phyloP scores from a whole-genome alignment of 768 basidiomycete genomes.

The Nevesoporus exiguus region DNA sequence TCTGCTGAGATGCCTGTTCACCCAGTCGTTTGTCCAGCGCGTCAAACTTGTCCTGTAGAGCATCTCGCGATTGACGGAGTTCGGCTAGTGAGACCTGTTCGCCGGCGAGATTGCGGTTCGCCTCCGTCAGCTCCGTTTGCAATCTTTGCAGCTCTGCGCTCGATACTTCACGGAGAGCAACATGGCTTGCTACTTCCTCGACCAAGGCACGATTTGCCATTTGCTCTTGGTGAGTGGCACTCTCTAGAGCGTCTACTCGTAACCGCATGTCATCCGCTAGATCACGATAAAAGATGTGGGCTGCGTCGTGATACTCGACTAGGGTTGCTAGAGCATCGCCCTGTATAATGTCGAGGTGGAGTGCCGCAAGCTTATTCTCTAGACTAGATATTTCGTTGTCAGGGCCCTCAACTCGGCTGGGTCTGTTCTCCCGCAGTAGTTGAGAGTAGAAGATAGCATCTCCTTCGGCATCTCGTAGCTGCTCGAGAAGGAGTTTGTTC shows the following conservation, averaged over 20 bases:
- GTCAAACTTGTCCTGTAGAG: constrained; percentile 27
- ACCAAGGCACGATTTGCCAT: constrained; percentile 18
- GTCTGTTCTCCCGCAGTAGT: constrained; percentile 7
- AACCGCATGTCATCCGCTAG: constrained; percentile 34
- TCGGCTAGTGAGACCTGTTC: constrained; percentile 20
- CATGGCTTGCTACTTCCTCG: constrained; percentile 39
- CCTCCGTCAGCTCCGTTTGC: constrained; percentile 35
- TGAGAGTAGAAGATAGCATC: constrained; percentile 17
- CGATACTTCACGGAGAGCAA: constrained; percentile 42
- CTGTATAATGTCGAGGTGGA: constrained; percentile 18
- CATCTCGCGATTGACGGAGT: constrained; percentile 19
- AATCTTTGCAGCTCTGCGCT: constrained; percentile 39
- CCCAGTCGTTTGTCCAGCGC: constrained; percentile 27
- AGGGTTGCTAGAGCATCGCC: constrained; percentile 7
- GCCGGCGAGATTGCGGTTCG: constrained; percentile 18
- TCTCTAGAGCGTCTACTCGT: constrained; percentile 10
- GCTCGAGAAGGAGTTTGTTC: constrained; percentile 39
- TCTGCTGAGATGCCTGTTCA: constrained; percentile 33
- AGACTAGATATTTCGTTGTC: constrained; percentile 6
- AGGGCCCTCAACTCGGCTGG: not conserved
- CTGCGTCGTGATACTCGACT: constrained; percentile 18
- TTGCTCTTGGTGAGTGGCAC: constrained; percentile 13
- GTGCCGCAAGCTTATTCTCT: constrained; percentile 18
- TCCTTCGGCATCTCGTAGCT: constrained; percentile 16
- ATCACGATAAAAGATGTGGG: constrained; percentile 37